phyloP scores from a whole-genome alignment of 1,284 basidiomycete species.

The Limonomyces culmigenus region DNA sequence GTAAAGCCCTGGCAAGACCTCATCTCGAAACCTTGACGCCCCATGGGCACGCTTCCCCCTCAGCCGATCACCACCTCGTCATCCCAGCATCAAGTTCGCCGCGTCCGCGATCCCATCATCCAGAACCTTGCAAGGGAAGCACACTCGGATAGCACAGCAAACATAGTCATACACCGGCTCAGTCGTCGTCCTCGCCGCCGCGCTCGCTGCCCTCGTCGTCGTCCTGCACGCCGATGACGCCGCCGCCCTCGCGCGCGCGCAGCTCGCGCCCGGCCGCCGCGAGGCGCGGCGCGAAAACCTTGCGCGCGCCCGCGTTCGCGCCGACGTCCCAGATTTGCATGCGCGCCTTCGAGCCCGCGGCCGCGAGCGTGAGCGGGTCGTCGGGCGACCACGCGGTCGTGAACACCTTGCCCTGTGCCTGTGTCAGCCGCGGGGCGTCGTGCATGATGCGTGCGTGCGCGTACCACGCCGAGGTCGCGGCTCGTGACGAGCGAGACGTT shows the following conservation, averaged over 20 bases:
- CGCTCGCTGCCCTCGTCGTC: slow-evolving; percentile 56
- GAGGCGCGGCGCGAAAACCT: slow-evolving; percentile 63
- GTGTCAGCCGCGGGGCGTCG: too few relatives aligned
- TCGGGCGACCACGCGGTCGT: slow-evolving; percentile 84
- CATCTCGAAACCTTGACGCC: too few relatives aligned
- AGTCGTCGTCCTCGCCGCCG: slow-evolving; percentile 18
- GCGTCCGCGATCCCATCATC: too few relatives aligned
- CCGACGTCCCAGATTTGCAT: slow-evolving; percentile 92
- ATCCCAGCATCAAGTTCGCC: too few relatives aligned
- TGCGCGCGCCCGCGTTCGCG: slow-evolving; percentile 60
- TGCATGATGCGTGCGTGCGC: slow-evolving; percentile 16
- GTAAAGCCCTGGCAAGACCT: too few relatives aligned
- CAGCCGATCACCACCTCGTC: too few relatives aligned
- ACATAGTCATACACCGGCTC: too few relatives aligned
- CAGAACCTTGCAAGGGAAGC: too few relatives aligned
- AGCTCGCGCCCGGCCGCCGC: slow-evolving; percentile 49
- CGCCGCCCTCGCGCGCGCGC: slow-evolving; percentile 32
- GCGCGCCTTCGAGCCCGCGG: slow-evolving; percentile 84
- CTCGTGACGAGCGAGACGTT: slow-evolving; percentile 80
- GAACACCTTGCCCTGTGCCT: slow-evolving; percentile 81
- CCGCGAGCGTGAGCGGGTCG: slow-evolving; percentile 85
- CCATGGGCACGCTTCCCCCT: too few relatives aligned
- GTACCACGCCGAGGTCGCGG: slow-evolving; percentile 83
- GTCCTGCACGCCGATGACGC: slow-evolving; percentile 50
- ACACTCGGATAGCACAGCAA: too few relatives aligned